Base-by-base conservation (phyloP, 345 rosid genomes). In the Kandelia obovata region DNA sequence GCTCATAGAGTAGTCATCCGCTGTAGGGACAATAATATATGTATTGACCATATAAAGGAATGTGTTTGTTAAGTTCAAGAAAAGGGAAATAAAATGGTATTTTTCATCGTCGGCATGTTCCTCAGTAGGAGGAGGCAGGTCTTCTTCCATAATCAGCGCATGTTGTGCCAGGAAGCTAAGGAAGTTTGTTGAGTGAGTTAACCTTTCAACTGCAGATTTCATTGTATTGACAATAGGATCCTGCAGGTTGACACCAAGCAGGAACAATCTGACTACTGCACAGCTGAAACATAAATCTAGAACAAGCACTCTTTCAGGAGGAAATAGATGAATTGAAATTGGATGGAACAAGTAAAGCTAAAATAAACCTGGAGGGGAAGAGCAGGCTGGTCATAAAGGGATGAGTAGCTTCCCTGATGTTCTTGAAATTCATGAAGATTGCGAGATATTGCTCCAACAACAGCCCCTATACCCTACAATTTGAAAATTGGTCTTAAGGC, bases 391-490 rank as follows among this genome's bases (percentile, higher is more conserved):
- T 96, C 99, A 78, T 90, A 96, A 56, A 96, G 90, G 31, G 99
- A 96, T 65, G 89, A 72, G 80, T 86, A 89, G 82, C 99, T 96
- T 83, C 98, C 99, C 70, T 89, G 92, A 32, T 88, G 86, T 70
- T 87, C 98, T 76, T 92, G 98, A 78, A 96, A 98, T 64, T 96
- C 98, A 69, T 94, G 98, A 66, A 96, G 96, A 83, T 96, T 96
- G 46, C 99, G 97, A 43, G 99, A 96, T 69, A 96, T 75, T 20
- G 99, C 99, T 57, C 99, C 98, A 74, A 88, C 90, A 82, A 96
- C 99, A 66, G 99, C 99, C 61, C 98, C 99, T 51, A 96, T 74
- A 30, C 99, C 98, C 99, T 95, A 78, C 61, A 82, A 62, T 71
- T 56, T 69, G 53, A 55, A 52, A 53, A 25, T 46, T 16, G 7